A percentile compares a stretch with the other conserved stretches of the same genome.
Evolutionary conservation across 139 green algal genomes (phyloP).

Genomic region (Chlorella sp.): DNA sequence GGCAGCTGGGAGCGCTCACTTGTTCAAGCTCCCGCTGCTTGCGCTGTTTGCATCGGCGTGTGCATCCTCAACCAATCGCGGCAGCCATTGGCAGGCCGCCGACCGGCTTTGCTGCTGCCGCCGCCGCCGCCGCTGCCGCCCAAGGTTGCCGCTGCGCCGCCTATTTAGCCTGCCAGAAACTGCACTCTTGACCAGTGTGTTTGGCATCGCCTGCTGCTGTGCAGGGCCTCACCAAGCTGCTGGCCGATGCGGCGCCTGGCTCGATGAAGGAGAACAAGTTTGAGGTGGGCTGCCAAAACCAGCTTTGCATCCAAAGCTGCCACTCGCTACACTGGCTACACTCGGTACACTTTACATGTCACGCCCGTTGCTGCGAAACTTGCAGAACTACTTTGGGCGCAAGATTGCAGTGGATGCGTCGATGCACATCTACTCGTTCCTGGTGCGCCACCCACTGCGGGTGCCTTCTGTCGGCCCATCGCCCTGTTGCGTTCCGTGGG

Average conservation of each 20-base stretch:
- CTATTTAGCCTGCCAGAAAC: too few species aligned
- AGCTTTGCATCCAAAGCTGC: too few species aligned
- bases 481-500: too few species aligned
- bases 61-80: too few species aligned
- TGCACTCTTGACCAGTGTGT: too few species aligned
- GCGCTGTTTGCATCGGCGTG: neutral
- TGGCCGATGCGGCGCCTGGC: conserved; percentile 86
- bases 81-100: too few species aligned
- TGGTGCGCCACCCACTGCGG: conserved; percentile 60
- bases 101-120: neutral
- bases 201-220: neutral
- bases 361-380: too few species aligned
- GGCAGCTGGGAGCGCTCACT: neutral
- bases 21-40: neutral
- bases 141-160: neutral
- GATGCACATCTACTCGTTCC: conserved; percentile 99
- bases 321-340: too few species aligned
- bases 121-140: neutral
- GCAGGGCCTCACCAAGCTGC: conserved; percentile 94
- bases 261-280: conserved; percentile 91
- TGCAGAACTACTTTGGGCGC: conserved; percentile 90
- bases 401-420: conserved; percentile 97
- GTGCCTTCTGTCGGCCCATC: neutral
- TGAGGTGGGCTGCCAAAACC: conserved; percentile 45
- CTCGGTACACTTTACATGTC: too few species aligned